Base-by-base conservation (phyloP, 2,329 filamentous ascomycete species). In the Penicillium sp. region DNA sequence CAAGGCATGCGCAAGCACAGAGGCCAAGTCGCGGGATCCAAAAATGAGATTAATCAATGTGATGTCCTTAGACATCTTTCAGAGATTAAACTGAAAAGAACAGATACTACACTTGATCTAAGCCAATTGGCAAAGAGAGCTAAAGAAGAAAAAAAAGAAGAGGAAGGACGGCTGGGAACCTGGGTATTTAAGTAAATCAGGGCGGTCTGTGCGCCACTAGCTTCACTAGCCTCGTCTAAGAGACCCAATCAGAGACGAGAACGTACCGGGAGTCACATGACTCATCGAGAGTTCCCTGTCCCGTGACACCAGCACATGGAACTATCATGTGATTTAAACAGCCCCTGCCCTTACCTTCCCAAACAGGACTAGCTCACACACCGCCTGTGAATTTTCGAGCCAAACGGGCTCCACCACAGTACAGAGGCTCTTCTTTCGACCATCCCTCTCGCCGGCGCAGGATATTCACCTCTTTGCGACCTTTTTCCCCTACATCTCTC, bases 21-120 rank as follows among this genome's bases (percentile, higher is more conserved):
- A 82, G 85, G 81, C 67, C 72, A 68, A 63, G 68, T 70, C 74
- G 65, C 81, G 61, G 54, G 63, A 53, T 72, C 62, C 79, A 89
- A 89, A 87, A 88, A 92, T 90, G 81, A 80, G 86, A 84, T 83
- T 89, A 91, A 92, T 89, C 86, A 84, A 79, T 79, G 81, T 82
- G 79, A 79, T 78, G 78, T 79, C 84, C 80, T 77, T 88, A 82
- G 84, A 80, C 79, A 79, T 81, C 81, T 90, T 89, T 87, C 87
- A 92, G 88, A 88, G 86, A 90, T 91, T 91, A 92, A 91, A 90
- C 88, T 92, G 86, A 90, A 88, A 90, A 91, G 88, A 92, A 91
- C 89, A 92, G 91, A 94, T 90, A 90, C 87, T 90, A 90, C 86
- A 90, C 86, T 89, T 90, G 87, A 90, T 90, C 87, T 90, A 88